These are phyloP conservation scores for Saccharomyces hybrid DNA, from an alignment of 1,139 yeast species.

Conservation along the genomic window DNA sequence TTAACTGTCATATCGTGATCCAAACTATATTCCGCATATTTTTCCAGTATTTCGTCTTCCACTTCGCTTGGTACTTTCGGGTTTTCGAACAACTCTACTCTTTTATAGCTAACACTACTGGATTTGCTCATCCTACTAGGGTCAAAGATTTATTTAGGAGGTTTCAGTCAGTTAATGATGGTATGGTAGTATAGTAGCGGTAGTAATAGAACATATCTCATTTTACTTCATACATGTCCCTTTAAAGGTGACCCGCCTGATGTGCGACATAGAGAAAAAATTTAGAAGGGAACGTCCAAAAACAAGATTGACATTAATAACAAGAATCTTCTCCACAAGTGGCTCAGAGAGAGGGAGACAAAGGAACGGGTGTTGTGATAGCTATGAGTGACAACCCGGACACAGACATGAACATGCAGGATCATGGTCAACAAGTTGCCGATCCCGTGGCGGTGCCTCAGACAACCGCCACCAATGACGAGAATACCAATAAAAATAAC, in stretches of 20 bases:
- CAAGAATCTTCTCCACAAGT: background rate
- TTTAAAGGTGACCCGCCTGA: background rate
- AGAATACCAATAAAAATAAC: background rate
- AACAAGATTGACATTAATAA: background rate
- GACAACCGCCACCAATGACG: background rate
- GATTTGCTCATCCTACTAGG: conserved; percentile 1
- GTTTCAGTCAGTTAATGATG: too few relatives aligned
- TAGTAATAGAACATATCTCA: background rate
- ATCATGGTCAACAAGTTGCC: background rate
- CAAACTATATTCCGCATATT: conserved; percentile 34
- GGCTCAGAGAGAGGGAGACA: background rate
- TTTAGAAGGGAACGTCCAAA: background rate
- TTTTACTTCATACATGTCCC: too few relatives aligned
- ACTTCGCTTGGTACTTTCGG: conserved; percentile 33
- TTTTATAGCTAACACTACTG: conserved; percentile 11
- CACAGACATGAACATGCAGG: background rate
- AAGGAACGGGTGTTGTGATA: background rate
- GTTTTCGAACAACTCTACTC: conserved; percentile 27
- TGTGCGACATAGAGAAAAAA: background rate
- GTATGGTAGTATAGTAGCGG: too few relatives aligned
- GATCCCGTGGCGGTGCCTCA: background rate
- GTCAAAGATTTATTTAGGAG: too few relatives aligned
- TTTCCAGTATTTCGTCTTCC: conserved; percentile 36
- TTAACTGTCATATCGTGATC: conserved; percentile 31
- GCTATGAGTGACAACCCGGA: background rate